Percentiles rank a stretch among this genome's conserved stretches.
These are phyloP conservation scores for Theileria sp. DNA, from an alignment of 169 alveolate genomes.

Conservation along the genomic window DNA sequence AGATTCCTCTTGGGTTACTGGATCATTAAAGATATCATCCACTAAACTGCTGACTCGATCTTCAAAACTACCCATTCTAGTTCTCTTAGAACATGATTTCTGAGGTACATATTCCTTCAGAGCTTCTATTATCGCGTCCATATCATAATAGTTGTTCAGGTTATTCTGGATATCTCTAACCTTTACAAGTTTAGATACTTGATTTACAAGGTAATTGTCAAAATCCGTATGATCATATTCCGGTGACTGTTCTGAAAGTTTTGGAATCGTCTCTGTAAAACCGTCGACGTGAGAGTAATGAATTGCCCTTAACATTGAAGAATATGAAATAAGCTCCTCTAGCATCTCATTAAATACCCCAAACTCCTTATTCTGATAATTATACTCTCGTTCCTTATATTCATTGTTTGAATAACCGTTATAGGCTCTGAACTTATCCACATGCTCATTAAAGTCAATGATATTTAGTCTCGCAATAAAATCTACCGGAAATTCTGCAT, in stretches of 20 bases:
- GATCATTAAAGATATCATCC: not conserved
- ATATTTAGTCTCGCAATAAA: conserved; percentile 16
- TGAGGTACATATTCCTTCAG: not conserved
- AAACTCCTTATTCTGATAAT: not conserved
- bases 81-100: not conserved
- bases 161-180: conserved; percentile 19
- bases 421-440: conserved; percentile 15
- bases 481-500: conserved; percentile 41
- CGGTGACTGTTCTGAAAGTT: conserved; percentile 9
- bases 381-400: not conserved
- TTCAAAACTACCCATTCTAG: not conserved
- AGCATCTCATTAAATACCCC: not conserved
- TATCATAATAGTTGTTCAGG: conserved; percentile 9
- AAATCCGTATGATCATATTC: conserved; percentile 5
- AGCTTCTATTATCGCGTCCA: not conserved
- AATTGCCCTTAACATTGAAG: conserved; percentile 8
- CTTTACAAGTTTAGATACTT: conserved; percentile 17
- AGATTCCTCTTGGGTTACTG: not conserved
- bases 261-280: conserved; percentile 41
- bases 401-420: conserved; percentile 5
- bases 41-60: not conserved
- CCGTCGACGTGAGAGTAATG: conserved; percentile 28
- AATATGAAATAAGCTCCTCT: not conserved
- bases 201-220: conserved; percentile 1
- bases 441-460: conserved; percentile 32